Percentiles rank a stretch among this genome's conserved stretches.
Evolutionary conservation across 139 green algal species (phyloP).

Genomic region (Diplosphaera chodatii): DNA sequence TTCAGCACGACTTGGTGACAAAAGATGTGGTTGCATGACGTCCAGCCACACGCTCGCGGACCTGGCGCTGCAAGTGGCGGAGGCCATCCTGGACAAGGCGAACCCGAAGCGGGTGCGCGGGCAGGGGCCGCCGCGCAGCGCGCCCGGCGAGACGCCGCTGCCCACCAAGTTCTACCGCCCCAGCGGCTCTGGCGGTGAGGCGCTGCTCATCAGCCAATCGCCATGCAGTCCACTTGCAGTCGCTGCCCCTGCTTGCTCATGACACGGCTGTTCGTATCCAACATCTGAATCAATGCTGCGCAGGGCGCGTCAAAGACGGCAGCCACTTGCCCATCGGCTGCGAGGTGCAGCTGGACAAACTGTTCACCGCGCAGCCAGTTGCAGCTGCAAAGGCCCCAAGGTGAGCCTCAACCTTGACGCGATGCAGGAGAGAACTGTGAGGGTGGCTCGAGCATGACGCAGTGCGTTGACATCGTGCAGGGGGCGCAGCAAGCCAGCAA

Average conservation of each 20-base stretch:
- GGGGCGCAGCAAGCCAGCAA: too few species aligned
- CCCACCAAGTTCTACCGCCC: conserved; percentile 13
- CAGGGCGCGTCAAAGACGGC: background rate
- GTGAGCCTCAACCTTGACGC: too few species aligned
- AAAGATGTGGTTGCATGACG: background rate
- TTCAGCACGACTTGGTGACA: too few species aligned
- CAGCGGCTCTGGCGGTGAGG: too few species aligned
- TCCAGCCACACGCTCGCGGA: conserved; percentile 39
- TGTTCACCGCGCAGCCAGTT: background rate
- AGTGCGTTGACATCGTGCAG: too few species aligned
- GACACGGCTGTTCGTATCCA: too few species aligned
- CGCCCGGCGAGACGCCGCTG: conserved; percentile 12
- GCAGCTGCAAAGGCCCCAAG: background rate
- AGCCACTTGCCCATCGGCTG: conserved; percentile 6
- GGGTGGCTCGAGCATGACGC: too few species aligned
- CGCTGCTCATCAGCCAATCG: too few species aligned
- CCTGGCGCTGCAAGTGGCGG: conserved; percentile 24
- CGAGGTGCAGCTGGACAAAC: conserved; percentile 8
- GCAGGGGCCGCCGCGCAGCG: background rate
- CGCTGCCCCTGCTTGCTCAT: too few species aligned
- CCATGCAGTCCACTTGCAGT: too few species aligned
- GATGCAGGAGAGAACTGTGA: too few species aligned
- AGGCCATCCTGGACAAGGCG: conserved; percentile 12
- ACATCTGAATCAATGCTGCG: too few species aligned
- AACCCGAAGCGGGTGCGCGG: background rate